Percentiles rank a stretch among this genome's conserved stretches.
Conservation (phyloP, 1,284 basidiomycete genomes). For the Albatrellus sp. region DNA sequence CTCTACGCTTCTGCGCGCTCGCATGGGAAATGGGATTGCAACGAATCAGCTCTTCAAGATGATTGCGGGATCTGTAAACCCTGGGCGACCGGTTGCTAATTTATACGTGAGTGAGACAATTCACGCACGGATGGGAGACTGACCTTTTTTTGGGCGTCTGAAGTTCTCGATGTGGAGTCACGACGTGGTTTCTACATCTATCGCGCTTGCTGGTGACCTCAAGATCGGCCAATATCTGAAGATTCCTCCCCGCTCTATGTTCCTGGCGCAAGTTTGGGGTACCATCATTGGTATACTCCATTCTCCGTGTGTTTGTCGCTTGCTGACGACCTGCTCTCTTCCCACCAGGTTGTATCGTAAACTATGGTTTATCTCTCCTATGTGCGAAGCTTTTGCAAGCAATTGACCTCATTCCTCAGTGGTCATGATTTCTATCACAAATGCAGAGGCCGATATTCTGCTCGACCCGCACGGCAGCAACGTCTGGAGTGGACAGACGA, state of each 20-base stretch:
- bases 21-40: conserved; percentile 46
- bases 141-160: conserved; percentile 3
- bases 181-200: conserved; percentile 40
- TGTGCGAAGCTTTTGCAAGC: background rate
- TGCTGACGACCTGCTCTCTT: too few relatives aligned
- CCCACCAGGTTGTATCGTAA: conserved; percentile 16
- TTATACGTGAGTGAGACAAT: conserved; percentile 34
- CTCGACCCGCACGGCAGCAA: conserved; percentile 40
- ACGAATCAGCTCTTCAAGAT: conserved; percentile 56
- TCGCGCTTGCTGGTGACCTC: conserved; percentile 41
- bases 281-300: conserved; percentile 36
- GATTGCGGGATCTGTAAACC: conserved; percentile 49
- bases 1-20: conserved; percentile 28
- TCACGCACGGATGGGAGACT: background rate
- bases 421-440: conserved; percentile 46
- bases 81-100: conserved; percentile 54
- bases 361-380: conserved; percentile 18
- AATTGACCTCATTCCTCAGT: conserved; percentile 10
- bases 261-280: conserved; percentile 55
- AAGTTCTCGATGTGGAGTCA: conserved; percentile 58
- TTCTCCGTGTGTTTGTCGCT: too few relatives aligned
- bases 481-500: conserved; percentile 33
- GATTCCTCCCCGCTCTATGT: conserved; percentile 62
- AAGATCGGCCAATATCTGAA: conserved; percentile 65
- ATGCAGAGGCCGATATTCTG: conserved; percentile 37